These are phyloP conservation scores for Teunomyces tritomae DNA, from an alignment of 805 yeast species.

Conservation along the genomic window DNA sequence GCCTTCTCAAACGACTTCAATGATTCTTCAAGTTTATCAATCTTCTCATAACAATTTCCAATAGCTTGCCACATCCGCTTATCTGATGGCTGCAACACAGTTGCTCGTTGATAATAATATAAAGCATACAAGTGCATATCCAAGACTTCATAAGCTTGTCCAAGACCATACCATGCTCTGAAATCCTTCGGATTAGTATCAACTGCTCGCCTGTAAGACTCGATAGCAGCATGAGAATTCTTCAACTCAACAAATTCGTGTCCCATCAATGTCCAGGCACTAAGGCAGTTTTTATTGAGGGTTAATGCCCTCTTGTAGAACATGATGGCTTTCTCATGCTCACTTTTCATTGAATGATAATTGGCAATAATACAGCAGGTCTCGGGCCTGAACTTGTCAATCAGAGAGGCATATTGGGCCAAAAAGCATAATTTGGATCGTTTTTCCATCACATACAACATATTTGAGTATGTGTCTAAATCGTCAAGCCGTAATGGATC, in stretches of 20 bases:
- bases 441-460: slow-evolving; percentile 90
- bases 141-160: slow-evolving; percentile 95
- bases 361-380: slow-evolving; percentile 94
- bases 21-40: slow-evolving; percentile 68
- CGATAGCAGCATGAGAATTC: slow-evolving; percentile 96
- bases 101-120: slow-evolving; percentile 89
- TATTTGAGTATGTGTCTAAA: slow-evolving; percentile 90
- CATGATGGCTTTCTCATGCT: slow-evolving; percentile 92
- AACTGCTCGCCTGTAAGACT: slow-evolving; percentile 88
- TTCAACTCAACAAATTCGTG: slow-evolving; percentile 96
- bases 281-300: slow-evolving; percentile 71
- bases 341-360: slow-evolving; percentile 85
- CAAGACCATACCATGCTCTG: slow-evolving; percentile 97
- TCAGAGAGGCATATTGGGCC: slow-evolving; percentile 79
- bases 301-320: slow-evolving; percentile 88
- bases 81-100: slow-evolving; percentile 83
- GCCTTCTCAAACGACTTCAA: slow-evolving; percentile 82
- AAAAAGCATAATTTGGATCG: slow-evolving; percentile 77
- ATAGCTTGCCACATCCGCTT: slow-evolving; percentile 96
- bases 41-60: slow-evolving; percentile 83
- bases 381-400: slow-evolving; percentile 88
- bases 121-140: slow-evolving; percentile 93
- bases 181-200: slow-evolving; percentile 87
- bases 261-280: slow-evolving; percentile 98
- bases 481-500: slow-evolving; percentile 92